Conservation (phyloP, 257 asterid genomes). For the Rauvolfia tetraphylla region DNA sequence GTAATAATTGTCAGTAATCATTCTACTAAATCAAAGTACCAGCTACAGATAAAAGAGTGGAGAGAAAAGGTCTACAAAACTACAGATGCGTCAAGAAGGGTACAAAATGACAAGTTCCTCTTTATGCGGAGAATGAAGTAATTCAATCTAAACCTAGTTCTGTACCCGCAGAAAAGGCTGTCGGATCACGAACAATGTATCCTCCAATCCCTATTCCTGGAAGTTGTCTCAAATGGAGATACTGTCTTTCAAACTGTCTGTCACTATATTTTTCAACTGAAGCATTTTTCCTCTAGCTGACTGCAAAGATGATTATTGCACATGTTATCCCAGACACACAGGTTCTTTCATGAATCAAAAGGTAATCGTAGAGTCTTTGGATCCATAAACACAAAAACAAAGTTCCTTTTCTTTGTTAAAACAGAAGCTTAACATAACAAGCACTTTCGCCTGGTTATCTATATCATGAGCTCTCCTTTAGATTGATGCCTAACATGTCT, state of each 20-base stretch:
- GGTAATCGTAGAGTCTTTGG: not conserved
- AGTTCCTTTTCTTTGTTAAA: not conserved
- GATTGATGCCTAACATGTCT: not conserved
- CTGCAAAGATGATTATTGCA: conserved; percentile 40
- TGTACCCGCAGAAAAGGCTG: not conserved
- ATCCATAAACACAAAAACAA: not conserved
- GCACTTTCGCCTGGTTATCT: not conserved
- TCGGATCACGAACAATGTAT: not conserved
- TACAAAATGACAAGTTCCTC: not conserved
- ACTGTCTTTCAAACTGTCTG: conserved; percentile 49
- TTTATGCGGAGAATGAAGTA: not conserved
- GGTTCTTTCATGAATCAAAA: conserved; percentile 10
- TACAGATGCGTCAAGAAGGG: not conserved
- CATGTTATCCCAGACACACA: not conserved
- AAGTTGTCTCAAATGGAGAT: conserved; percentile 31
- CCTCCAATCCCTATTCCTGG: not conserved
- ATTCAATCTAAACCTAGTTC: conserved; percentile 1
- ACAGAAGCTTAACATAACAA: not conserved
- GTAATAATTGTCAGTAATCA: not conserved
- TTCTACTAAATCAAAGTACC: not conserved
- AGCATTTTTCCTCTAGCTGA: conserved; percentile 66
- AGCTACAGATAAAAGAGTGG: not conserved
- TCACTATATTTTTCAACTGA: conserved; percentile 61
- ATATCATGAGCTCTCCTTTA: not conserved
- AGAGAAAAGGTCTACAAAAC: not conserved